These are phyloP conservation scores for Collybia sordida DNA, from an alignment of 768 basidiomycete species.

Conservation along the genomic window DNA sequence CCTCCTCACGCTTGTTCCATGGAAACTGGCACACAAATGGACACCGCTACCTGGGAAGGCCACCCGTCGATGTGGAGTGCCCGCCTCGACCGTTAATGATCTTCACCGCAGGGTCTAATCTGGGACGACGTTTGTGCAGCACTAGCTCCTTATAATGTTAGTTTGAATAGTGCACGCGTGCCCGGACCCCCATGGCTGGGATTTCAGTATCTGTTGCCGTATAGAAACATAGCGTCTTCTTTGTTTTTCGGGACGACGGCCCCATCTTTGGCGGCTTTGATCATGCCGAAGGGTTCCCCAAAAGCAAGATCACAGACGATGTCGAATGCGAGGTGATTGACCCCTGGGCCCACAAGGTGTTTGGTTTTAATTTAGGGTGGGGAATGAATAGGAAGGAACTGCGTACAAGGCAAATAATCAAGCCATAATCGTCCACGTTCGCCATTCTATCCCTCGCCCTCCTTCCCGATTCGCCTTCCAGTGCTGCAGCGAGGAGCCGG, in stretches of 20 bases:
- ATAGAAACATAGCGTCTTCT: conserved; percentile 52
- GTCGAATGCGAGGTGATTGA: conserved; percentile 56
- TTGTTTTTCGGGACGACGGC: conserved; percentile 66
- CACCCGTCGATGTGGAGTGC: conserved; percentile 82
- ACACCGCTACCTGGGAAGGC: conserved; percentile 69
- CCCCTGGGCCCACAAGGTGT: conserved; percentile 34
- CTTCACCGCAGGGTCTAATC: conserved; percentile 81
- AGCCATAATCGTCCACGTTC: conserved; percentile 66
- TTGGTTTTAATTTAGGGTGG: conserved; percentile 5
- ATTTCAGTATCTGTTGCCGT: conserved; percentile 41
- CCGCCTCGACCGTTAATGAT: conserved; percentile 90
- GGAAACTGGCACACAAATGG: conserved; percentile 65
- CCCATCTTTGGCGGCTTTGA: conserved; percentile 67
- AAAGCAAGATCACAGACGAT: conserved; percentile 89
- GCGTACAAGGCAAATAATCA: conserved; percentile 71
- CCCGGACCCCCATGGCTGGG: conserved; percentile 57
- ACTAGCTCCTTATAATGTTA: too few species aligned
- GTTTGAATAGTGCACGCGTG: too few species aligned
- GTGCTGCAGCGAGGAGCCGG: conserved; percentile 52
- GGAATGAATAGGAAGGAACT: neutral
- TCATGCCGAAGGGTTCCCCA: conserved; percentile 88
- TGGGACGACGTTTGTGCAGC: too few species aligned
- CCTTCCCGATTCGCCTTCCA: conserved; percentile 56
- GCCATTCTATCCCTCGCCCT: conserved; percentile 68
- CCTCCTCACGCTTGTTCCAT: conserved; percentile 71